These are phyloP conservation scores for Fusarium newnesense DNA, from an alignment of 2,329 filamentous ascomycete genomes.

Conservation along the genomic window DNA sequence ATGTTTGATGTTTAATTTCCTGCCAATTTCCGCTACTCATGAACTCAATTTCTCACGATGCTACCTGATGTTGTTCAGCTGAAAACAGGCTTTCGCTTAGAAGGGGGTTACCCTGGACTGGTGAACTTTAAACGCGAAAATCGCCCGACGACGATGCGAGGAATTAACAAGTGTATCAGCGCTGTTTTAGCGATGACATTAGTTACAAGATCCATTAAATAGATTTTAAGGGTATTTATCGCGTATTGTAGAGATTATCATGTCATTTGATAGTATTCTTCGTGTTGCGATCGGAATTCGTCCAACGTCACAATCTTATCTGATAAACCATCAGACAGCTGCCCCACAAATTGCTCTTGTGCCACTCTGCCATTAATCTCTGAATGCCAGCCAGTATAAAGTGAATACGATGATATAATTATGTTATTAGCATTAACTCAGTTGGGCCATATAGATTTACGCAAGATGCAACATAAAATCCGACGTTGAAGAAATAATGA, in stretches of 20 bases:
- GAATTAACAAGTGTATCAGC: background rate
- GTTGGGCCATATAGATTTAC: background rate
- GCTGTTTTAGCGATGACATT: background rate
- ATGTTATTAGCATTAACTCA: background rate
- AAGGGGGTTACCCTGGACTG: background rate
- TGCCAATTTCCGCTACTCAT: constrained; percentile 6
- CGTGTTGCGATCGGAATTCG: no score
- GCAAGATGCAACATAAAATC: background rate
- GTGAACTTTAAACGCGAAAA: background rate
- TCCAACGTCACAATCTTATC: no score
- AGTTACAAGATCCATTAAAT: no score
- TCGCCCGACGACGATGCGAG: background rate
- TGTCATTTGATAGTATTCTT: no score
- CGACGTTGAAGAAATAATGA: constrained; percentile 1
- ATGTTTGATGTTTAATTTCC: background rate
- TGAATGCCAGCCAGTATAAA: background rate
- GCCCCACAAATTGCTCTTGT: no score
- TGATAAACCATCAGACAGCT: no score
- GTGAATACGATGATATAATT: background rate
- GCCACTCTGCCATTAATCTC: no score
- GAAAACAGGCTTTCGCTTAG: background rate
- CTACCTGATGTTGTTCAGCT: background rate
- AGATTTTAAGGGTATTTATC: no score
- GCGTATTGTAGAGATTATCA: no score
- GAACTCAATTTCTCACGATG: background rate